Base-by-base conservation (phyloP, 2,329 filamentous ascomycete genomes). In the Alternaria arborescens region DNA sequence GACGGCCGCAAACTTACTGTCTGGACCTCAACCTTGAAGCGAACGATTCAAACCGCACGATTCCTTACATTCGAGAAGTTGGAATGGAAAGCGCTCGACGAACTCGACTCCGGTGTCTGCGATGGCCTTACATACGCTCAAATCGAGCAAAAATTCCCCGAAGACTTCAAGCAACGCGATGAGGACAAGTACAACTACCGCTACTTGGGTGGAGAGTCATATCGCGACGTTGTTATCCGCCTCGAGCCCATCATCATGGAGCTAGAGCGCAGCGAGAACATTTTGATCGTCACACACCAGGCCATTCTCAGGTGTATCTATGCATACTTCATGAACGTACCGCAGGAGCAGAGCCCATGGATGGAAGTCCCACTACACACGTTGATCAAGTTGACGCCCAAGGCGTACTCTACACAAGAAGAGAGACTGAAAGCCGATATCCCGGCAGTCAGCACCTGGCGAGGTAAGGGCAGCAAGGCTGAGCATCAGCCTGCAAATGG, bases 141-240 rank as follows among this genome's bases (percentile, higher is more conserved):
- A 77, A 98, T 99, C 76, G 93, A 95, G 73, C 88, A 96, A 72
- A 83, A 87, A 55, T 98, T 92, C 77, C 95, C 95, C 0, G 94
- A 97, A 69, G 95, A 99, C 81, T 99, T 99, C 81, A 88, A 89
- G 51, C 93, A 94, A 34, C 92, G 95, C 64, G 95, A 99, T 79
- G 93, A 97, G 69, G 95, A 99, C 84, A 99, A 99, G 81, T 98
- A 98, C 87, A 98, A 99, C 83, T 99, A 99, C 82, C 93, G 95
- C 58, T 99, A 99, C 81, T 90, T 95, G 5, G 95, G 95, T 65
- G 95, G 95, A 55, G 95, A 99, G 82, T 96, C 92, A 62, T 92
- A 99, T 79, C 92, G 94, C 57, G 95, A 99, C 74, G 94, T 99
- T 1, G 95, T 99, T 41, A 98, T 97, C 73, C 93, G 95, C 1